Evolutionary conservation across 495 filamentous ascomycete genomes (phyloP).

Genomic region (Emericellopsis terricola): DNA sequence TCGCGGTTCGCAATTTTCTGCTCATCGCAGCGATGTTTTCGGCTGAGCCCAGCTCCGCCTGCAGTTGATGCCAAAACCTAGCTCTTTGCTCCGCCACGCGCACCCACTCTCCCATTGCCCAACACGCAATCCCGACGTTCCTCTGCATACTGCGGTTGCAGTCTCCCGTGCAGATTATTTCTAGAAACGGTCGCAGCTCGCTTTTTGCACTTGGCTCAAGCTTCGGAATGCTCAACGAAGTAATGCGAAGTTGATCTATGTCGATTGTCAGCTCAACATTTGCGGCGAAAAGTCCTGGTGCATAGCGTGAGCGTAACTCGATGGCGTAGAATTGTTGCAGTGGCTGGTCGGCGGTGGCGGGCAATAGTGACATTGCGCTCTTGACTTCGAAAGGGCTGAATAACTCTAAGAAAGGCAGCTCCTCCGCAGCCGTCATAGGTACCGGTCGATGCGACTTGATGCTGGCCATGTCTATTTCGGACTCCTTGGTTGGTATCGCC

Average conservation of each 20-base stretch:
- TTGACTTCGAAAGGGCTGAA: conserved; percentile 37
- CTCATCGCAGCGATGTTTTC: conserved; percentile 11
- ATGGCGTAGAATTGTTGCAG: conserved; percentile 22
- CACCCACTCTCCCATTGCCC: conserved; percentile 36
- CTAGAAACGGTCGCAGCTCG: conserved; percentile 24
- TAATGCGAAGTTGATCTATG: conserved; percentile 19
- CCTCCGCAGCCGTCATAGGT: conserved; percentile 27
- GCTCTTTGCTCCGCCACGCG: conserved; percentile 25
- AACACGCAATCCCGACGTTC: conserved; percentile 26
- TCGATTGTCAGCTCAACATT: conserved; percentile 28
- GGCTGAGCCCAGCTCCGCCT: conserved; percentile 17
- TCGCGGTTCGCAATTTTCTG: conserved; percentile 8
- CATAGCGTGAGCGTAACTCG: conserved; percentile 14
- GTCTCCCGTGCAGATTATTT: conserved; percentile 8
- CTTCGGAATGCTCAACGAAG: conserved; percentile 17
- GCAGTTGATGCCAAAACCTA: conserved; percentile 24
- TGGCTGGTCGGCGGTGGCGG: conserved; percentile 5
- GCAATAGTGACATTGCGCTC: conserved; percentile 24
- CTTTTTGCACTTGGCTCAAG: conserved; percentile 20
- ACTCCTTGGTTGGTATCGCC: conserved; percentile 4
- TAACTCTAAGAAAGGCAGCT: conserved; percentile 36
- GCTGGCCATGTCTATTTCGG: conserved; percentile 12
- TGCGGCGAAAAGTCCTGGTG: conserved; percentile 24
- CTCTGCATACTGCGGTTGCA: conserved; percentile 16
- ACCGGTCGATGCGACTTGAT: conserved; percentile 32